A percentile compares a stretch with the other conserved stretches of the same genome.
Evolutionary conservation across 805 yeast genomes (phyloP).

Genomic region (Metschnikowia matae): DNA sequence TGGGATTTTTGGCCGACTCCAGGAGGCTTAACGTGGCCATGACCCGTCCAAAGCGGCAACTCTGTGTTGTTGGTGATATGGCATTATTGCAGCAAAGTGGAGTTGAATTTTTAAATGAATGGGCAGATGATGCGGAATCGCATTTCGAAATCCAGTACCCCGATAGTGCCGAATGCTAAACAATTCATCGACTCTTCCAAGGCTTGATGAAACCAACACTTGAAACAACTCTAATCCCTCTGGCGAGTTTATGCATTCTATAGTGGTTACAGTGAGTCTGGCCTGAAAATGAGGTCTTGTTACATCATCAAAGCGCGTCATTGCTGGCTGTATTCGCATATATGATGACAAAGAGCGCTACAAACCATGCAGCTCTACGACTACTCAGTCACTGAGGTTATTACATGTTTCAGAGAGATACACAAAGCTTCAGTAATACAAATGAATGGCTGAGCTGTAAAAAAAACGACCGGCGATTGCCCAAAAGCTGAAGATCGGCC

Average conservation of each 20-base stretch:
- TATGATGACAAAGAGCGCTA: not conserved
- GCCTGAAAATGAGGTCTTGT: not conserved
- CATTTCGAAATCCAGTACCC: conserved; percentile 67
- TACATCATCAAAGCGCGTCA: not conserved
- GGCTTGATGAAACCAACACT: not conserved
- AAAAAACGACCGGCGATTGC: not conserved
- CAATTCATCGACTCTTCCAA: not conserved
- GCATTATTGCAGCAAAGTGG: conserved; percentile 53
- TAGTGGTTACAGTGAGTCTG: not conserved
- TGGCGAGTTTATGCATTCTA: not conserved
- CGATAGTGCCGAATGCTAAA: conserved; percentile 26
- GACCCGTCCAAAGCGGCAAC: conserved; percentile 81
- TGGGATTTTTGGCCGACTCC: conserved; percentile 79
- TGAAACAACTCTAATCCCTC: not conserved
- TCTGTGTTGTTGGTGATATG: conserved; percentile 83
- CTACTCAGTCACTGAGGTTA: not conserved
- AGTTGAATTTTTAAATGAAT: conserved; percentile 49
- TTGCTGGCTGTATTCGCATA: not conserved
- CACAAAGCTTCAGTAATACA: not conserved
- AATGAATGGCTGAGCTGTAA: not conserved
- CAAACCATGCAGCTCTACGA: not conserved
- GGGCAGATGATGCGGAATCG: conserved; percentile 71
- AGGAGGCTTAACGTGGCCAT: conserved; percentile 89
- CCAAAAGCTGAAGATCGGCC: too few relatives aligned
- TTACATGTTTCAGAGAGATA: not conserved